phyloP scores from a whole-genome alignment of 306 rosid genomes.

The Quercus wislizeni region DNA sequence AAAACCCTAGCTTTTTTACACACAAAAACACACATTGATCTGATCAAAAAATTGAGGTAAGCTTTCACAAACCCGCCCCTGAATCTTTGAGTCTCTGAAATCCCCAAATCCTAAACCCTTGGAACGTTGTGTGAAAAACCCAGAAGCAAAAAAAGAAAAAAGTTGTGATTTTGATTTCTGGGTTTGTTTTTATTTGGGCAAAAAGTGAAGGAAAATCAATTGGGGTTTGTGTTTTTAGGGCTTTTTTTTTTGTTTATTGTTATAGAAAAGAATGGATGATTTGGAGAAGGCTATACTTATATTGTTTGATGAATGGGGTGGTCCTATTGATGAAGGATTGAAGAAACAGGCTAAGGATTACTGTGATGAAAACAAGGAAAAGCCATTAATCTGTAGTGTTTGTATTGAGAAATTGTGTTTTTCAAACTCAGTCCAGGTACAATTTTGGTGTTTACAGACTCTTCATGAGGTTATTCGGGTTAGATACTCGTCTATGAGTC shows the following conservation, averaged over 20 bases:
- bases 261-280: slow-evolving; percentile 63
- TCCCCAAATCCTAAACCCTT: background rate
- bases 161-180: background rate
- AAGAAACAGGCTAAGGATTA: slow-evolving; percentile 64
- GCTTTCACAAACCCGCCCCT: slow-evolving; percentile 23
- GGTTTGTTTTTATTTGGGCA: slow-evolving; percentile 1
- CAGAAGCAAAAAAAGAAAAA: background rate
- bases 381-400: slow-evolving; percentile 57
- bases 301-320: slow-evolving; percentile 77
- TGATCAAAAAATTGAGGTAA: slow-evolving; percentile 30
- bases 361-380: slow-evolving; percentile 65
- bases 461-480: slow-evolving; percentile 67
- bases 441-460: slow-evolving; percentile 93
- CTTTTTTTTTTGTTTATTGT: background rate
- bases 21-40: slow-evolving; percentile 27
- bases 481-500: slow-evolving; percentile 65
- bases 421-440: slow-evolving; percentile 73
- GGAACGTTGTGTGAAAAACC: slow-evolving; percentile 6
- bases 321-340: slow-evolving; percentile 49
- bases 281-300: slow-evolving; percentile 82
- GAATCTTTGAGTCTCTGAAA: background rate
- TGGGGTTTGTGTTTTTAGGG: slow-evolving; percentile 11
- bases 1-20: slow-evolving; percentile 4
- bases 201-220: slow-evolving; percentile 27
- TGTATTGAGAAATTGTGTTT: slow-evolving; percentile 72